Evolutionary conservation across 2,329 filamentous ascomycete species (phyloP).

Genomic region (Fusarium globosum): DNA sequence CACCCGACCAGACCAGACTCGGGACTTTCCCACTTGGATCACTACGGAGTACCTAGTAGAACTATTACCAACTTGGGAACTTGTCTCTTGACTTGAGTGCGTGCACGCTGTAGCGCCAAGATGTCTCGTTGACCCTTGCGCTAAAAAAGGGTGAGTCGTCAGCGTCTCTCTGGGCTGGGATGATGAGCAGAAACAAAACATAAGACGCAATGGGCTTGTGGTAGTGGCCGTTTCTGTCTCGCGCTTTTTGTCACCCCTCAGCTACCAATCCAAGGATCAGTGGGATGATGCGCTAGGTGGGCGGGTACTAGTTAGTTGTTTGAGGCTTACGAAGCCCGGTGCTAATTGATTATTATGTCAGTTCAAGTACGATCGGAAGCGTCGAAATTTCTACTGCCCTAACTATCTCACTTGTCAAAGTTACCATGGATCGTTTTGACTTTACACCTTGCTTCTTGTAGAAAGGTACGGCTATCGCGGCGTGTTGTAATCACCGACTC

Average conservation of each 20-base stretch:
- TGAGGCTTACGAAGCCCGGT: constrained; percentile 20
- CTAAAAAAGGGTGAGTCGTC: constrained; percentile 28
- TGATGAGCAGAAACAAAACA: constrained; percentile 7
- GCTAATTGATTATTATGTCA: constrained; percentile 10
- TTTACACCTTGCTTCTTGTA: not conserved
- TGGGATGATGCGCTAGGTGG: not conserved
- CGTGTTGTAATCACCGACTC: not conserved
- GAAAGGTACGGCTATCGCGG: not conserved
- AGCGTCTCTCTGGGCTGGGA: constrained; percentile 12
- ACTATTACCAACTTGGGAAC: constrained; percentile 24
- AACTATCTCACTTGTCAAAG: not conserved
- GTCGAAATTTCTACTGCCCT: not conserved
- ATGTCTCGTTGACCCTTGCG: constrained; percentile 32
- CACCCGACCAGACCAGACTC: constrained; percentile 14
- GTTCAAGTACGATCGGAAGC: not conserved
- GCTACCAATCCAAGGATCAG: not conserved
- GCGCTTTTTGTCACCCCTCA: constrained; percentile 17
- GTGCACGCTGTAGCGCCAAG: constrained; percentile 32
- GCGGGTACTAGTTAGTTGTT: constrained; percentile 11
- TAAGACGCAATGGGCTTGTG: not conserved
- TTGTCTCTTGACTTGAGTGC: constrained; percentile 4
- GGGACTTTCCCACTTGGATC: constrained; percentile 32
- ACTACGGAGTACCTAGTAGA: not conserved
- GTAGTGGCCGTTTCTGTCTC: constrained; percentile 14
- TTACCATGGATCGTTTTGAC: not conserved